Percentiles rank a stretch among this genome's conserved stretches.
These are phyloP conservation scores for Phytopythium cucurbitacearum DNA, from an alignment of 352 stramenopile species.

Conservation along the genomic window DNA sequence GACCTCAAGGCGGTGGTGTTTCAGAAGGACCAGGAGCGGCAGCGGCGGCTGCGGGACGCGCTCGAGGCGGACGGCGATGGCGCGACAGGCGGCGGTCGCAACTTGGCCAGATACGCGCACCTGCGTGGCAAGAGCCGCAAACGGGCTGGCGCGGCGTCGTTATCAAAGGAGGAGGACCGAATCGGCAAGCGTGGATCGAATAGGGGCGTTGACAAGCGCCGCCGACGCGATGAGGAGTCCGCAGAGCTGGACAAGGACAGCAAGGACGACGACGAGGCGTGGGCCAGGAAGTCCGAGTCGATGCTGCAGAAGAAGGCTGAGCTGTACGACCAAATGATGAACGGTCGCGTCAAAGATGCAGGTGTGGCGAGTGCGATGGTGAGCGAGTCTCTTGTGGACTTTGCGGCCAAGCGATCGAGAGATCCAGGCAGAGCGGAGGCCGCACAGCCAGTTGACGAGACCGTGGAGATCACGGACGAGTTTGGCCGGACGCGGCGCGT, in stretches of 20 bases:
- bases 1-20: constrained; percentile 82
- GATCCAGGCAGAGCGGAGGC: constrained; percentile 5
- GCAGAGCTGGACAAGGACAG: constrained; percentile 36
- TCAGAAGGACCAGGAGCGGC: constrained; percentile 76
- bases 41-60: constrained; percentile 44
- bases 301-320: constrained; percentile 69
- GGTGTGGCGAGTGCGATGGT: constrained; percentile 9
- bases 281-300: constrained; percentile 45
- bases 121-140: constrained; percentile 36
- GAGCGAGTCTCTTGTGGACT: constrained; percentile 64
- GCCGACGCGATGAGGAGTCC: constrained; percentile 41
- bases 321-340: constrained; percentile 72
- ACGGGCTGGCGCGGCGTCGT: not conserved
- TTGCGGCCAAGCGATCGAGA: constrained; percentile 48
- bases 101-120: constrained; percentile 35
- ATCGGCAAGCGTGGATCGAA: constrained; percentile 29
- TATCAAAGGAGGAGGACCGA: constrained; percentile 13
- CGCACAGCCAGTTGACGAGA: not conserved
- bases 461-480: constrained; percentile 48
- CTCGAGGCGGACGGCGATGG: constrained; percentile 17
- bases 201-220: constrained; percentile 51
- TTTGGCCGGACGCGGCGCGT: constrained; percentile 47
- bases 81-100: not conserved
- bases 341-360: constrained; percentile 10
- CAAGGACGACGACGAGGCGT: constrained; percentile 60